Conservation (phyloP, 1,284 basidiomycete genomes). For the Vanrija pseudolonga region DNA sequence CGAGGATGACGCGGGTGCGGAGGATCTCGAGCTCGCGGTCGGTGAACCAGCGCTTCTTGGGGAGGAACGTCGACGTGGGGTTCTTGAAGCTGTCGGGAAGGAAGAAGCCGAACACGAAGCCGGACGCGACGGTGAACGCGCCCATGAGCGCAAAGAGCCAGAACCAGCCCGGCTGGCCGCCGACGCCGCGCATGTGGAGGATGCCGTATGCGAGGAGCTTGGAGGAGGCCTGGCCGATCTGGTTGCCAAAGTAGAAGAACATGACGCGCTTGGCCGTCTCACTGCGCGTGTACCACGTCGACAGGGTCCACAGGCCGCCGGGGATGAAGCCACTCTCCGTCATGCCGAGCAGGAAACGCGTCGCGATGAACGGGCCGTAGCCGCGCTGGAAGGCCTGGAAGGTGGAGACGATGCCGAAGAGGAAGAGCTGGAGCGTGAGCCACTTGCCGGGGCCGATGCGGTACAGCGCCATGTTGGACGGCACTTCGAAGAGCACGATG, state of each 20-base stretch:
- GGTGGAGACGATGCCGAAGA: slow-evolving; percentile 31
- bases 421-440: slow-evolving; percentile 28
- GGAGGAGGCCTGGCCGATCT: slow-evolving; percentile 18
- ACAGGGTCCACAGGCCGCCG: slow-evolving; percentile 23
- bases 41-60: slow-evolving; percentile 22
- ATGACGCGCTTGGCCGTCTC: slow-evolving; percentile 32
- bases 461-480: slow-evolving; percentile 27
- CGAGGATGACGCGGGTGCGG: slow-evolving; percentile 25
- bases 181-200: slow-evolving; percentile 28
- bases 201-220: slow-evolving; percentile 30
- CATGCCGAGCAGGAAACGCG: slow-evolving; percentile 29
- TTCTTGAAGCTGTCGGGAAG: slow-evolving; percentile 27
- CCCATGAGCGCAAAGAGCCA: slow-evolving; percentile 30
- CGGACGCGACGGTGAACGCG: slow-evolving; percentile 25
- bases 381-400: slow-evolving; percentile 33
- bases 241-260: slow-evolving; percentile 35
- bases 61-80: slow-evolving; percentile 29
- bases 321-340: slow-evolving; percentile 34
- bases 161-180: slow-evolving; percentile 28
- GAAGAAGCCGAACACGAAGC: slow-evolving; percentile 29
- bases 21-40: slow-evolving; percentile 37
- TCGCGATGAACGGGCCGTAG: slow-evolving; percentile 32
- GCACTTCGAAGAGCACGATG: slow-evolving; percentile 38
- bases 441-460: slow-evolving; percentile 23
- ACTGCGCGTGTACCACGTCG: slow-evolving; percentile 23